Conservation (phyloP, 306 rosid species). For the Styphnolobium japonicum region DNA sequence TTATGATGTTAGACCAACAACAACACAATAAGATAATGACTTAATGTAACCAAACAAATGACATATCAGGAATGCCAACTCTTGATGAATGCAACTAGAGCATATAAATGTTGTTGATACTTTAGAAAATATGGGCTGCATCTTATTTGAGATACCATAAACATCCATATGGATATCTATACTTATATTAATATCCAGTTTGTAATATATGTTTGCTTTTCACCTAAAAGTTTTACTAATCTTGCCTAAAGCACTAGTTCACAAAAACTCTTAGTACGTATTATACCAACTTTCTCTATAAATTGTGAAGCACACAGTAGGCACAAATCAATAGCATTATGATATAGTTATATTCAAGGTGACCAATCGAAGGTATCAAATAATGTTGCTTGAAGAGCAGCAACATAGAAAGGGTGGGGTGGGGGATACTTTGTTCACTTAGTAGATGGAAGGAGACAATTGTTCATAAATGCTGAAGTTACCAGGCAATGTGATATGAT, state of each 20-base stretch:
- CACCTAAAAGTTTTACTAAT: background rate
- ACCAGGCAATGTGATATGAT: background rate
- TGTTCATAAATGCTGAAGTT: background rate
- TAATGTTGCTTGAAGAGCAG: background rate
- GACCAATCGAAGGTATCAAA: background rate
- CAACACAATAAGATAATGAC: background rate
- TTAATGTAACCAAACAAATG: background rate
- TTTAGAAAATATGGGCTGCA: background rate
- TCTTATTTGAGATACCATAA: too few species aligned
- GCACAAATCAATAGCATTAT: conserved; percentile 11
- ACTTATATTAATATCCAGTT: background rate
- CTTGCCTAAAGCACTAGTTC: background rate
- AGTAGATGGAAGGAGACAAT: background rate
- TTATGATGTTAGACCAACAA: conserved; percentile 3
- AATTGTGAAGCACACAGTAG: background rate
- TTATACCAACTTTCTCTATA: background rate
- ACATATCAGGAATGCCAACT: background rate
- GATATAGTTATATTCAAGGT: background rate
- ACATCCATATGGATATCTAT: background rate
- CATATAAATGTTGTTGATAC: background rate
- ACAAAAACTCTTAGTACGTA: background rate
- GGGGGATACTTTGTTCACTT: background rate
- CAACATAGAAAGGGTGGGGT: background rate
- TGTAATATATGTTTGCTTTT: background rate
- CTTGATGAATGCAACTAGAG: background rate